phyloP scores from a whole-genome alignment of 2,329 filamentous ascomycete species.

The Sporothrix dimorphospora region DNA sequence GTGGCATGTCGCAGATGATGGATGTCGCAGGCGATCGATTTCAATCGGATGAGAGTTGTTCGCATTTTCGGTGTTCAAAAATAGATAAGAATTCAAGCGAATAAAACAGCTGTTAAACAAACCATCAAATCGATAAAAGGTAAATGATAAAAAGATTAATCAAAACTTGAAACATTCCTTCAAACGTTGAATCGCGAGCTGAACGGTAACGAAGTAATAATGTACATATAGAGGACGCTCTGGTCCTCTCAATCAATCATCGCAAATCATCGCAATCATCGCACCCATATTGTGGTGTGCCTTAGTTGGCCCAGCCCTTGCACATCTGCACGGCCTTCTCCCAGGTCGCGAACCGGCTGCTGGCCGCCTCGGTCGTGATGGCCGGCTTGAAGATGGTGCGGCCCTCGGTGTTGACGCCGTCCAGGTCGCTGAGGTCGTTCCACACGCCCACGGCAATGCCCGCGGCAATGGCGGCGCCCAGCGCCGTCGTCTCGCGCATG shows the following conservation, averaged over 20 bases:
- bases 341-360: conserved; percentile 55
- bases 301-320: conserved; percentile 51
- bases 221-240: conserved; percentile 6
- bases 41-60: background rate
- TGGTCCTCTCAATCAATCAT: too few species aligned
- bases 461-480: conserved; percentile 86
- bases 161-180: background rate
- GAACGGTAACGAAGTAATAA: conserved; percentile 6
- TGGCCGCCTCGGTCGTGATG: conserved; percentile 50
- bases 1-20: background rate
- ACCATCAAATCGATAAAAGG: background rate
- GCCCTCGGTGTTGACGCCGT: conserved; percentile 70
- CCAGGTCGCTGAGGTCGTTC: conserved; percentile 73
- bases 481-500: conserved; percentile 88
- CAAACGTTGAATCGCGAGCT: background rate
- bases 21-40: background rate
- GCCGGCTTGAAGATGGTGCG: conserved; percentile 71
- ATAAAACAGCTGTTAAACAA: background rate
- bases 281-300: too few species aligned
- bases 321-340: conserved; percentile 63
- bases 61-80: background rate
- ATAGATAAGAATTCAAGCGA: background rate
- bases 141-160: background rate
- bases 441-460: conserved; percentile 82
- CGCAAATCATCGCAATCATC: too few species aligned